Evolutionary conservation across 1,139 yeast species (phyloP), one percentile per base, ranked within the genome.

Genomic region (Kodamaea fungicola): DNA sequence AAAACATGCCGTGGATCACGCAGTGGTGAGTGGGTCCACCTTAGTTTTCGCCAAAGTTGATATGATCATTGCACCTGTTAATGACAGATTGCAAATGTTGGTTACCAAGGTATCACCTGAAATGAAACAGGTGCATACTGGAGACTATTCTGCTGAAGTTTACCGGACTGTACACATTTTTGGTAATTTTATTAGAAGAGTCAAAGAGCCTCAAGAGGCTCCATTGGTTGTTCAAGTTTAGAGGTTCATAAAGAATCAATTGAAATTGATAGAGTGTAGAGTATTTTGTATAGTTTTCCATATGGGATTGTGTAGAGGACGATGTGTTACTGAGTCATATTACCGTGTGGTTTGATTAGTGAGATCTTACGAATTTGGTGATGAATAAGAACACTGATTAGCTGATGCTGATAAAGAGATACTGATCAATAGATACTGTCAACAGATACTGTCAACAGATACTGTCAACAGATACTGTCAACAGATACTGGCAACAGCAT

Each of bases 11-110:
- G 66, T 74, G 44, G 44, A 43, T 28, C 58, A 72, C 31, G 57
- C 64, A 12, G 43, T 73, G 27, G 74, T 74, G 51, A 10, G 19
- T 10, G 26, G 31, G 79, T 80, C 52, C 67, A 76, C 8, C 64
- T 78, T 80, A 33, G 51, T 84, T 31, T 67, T 84, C 45, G 67
- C 82, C 12, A 73, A 76, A 31, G 57, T 80, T 23, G 90, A 85
- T 52, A 86, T 88, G 4, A 31, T 82, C 12, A 63, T 83, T 32
- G 68, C 62, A 32, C 89, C 90, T 12, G 37, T 80, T 30, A 86
- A 85, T 59, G 61, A 67, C 33, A 62, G 67, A 31, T 55, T 84
- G 42, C 80, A 75, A 46, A 57, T 64, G 6, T 49, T 67, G 28
- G 67, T 80, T 31, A 54, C 61, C 33, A 60, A 57, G 24, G 64